Conservation (phyloP, 2,329 filamentous ascomycete genomes). For the Ceratocystiopsis minuta region DNA sequence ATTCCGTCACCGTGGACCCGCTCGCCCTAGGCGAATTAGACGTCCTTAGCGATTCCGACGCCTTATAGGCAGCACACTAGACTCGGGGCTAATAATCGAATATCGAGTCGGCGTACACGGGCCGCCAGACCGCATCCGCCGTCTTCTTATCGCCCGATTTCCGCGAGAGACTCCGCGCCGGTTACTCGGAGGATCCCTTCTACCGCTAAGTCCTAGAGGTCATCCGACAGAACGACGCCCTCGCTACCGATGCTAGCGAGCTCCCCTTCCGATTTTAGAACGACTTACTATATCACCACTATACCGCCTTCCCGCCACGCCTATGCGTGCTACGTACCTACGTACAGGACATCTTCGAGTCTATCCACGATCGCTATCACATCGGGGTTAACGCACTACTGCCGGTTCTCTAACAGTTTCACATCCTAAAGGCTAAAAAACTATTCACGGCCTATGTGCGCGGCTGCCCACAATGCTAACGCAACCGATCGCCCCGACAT, state of each 20-base stretch:
- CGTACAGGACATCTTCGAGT: neutral
- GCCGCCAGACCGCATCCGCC: neutral
- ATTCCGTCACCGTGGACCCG: neutral
- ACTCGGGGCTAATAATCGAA: no score
- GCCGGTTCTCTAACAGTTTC: neutral
- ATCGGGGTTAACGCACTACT: neutral
- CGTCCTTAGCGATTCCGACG: no score
- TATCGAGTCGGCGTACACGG: neutral
- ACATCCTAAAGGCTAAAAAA: no score
- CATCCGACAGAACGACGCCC: neutral
- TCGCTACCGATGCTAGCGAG: neutral
- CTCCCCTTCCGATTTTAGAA: neutral
- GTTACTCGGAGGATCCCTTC: neutral
- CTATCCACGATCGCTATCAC: neutral
- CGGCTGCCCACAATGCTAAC: no score
- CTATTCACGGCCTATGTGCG: no score
- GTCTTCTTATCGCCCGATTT: neutral
- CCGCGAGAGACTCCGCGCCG: neutral
- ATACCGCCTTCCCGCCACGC: no score
- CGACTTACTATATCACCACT: neutral
- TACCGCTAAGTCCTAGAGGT: neutral
- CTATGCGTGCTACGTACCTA: neutral
- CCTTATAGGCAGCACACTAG: neutral
- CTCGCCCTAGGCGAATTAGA: neutral
- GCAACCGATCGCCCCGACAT: no score